phyloP scores from a whole-genome alignment of 2,329 filamentous ascomycete species.

The Hypocrella siamensis region DNA sequence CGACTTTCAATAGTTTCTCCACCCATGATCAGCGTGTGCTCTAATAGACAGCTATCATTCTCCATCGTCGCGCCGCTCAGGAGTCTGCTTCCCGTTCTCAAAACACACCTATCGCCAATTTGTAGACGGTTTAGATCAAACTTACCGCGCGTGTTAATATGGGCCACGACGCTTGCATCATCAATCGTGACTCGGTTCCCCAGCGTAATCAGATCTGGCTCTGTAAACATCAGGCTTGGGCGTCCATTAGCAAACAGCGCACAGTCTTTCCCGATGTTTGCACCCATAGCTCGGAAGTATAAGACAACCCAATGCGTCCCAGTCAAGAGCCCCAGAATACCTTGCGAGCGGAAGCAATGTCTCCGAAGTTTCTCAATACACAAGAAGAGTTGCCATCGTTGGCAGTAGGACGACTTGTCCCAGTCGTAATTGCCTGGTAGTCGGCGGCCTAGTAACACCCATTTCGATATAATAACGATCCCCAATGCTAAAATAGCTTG shows the following conservation, averaged over 20 bases:
- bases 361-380: constrained; percentile 33
- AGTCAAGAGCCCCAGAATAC: constrained; percentile 35
- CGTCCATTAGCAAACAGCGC: constrained; percentile 37
- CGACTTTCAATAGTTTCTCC: constrained; percentile 37
- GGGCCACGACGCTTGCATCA: constrained; percentile 38
- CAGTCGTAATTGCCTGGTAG: constrained; percentile 38
- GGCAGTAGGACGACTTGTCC: constrained; percentile 40
- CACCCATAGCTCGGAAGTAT: constrained; percentile 38
- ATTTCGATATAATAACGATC: constrained; percentile 31
- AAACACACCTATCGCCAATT: constrained; percentile 34
- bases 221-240: constrained; percentile 38
- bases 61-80: constrained; percentile 37
- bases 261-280: constrained; percentile 36
- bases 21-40: constrained; percentile 41
- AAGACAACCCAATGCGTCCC: constrained; percentile 34
- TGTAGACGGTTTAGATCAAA: constrained; percentile 36
- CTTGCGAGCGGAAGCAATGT: constrained; percentile 31
- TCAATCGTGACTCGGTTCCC: constrained; percentile 38
- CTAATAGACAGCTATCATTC: constrained; percentile 34
- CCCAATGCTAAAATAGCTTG: constrained; percentile 26
- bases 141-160: constrained; percentile 40
- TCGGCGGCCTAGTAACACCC: constrained; percentile 33
- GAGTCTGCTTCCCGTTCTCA: constrained; percentile 34
- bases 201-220: constrained; percentile 37
- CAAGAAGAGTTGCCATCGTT: constrained; percentile 40